phyloP scores from a whole-genome alignment of 805 yeast genomes.

The Starmerella asiatica region DNA sequence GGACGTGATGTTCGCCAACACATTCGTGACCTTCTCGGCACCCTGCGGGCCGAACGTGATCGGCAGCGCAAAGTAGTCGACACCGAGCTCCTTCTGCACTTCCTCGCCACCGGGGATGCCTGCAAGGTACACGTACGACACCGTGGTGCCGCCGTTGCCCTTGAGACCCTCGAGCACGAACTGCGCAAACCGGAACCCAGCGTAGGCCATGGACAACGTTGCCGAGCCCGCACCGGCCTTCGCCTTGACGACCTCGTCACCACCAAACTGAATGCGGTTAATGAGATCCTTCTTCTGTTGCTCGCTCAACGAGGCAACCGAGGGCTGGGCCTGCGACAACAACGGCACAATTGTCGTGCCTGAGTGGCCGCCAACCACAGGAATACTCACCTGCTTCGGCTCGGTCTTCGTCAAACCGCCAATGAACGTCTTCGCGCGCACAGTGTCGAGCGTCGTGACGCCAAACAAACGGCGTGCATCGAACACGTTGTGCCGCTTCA shows the following conservation, averaged over 20 bases:
- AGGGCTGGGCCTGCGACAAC: constrained; percentile 35
- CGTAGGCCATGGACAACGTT: constrained; percentile 89
- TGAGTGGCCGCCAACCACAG: constrained; percentile 89
- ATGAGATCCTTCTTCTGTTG: constrained; percentile 43
- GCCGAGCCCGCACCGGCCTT: constrained; percentile 93
- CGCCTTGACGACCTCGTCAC: constrained; percentile 93
- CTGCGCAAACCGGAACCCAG: constrained; percentile 72
- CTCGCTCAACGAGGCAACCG: constrained; percentile 29
- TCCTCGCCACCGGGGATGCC: constrained; percentile 40
- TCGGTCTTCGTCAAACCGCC: constrained; percentile 38
- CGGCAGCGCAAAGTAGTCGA: constrained; percentile 63
- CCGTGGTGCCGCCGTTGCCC: constrained; percentile 30
- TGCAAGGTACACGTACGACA: constrained; percentile 32
- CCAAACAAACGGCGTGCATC: constrained; percentile 69
- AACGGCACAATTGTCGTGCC: constrained; percentile 90
- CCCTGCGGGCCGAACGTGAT: constrained; percentile 63
- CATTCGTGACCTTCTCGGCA: constrained; percentile 47
- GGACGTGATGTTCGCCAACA: constrained; percentile 53
- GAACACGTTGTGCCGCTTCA: constrained; percentile 51
- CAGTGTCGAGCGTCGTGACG: constrained; percentile 77
- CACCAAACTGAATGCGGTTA: constrained; percentile 88
- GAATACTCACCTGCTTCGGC: constrained; percentile 41
- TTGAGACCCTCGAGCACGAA: constrained; percentile 34
- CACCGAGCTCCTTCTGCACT: constrained; percentile 56
- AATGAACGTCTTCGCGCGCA: constrained; percentile 73